Base-by-base conservation (phyloP, 1,284 basidiomycete genomes). In the Moniliella sp. region DNA sequence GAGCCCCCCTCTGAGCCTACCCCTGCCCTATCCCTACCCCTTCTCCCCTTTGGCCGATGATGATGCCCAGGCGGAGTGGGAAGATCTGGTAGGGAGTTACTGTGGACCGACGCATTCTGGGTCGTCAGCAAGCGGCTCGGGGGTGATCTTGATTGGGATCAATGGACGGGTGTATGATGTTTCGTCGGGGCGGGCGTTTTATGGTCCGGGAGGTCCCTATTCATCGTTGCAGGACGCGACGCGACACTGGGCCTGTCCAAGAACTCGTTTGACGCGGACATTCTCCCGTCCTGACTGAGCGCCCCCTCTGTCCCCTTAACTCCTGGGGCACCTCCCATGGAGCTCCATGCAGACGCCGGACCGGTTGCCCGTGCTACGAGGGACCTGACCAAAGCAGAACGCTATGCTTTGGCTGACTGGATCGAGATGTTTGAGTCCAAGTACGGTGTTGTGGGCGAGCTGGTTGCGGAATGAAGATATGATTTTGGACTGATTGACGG, bases 191-290 rank as follows among this genome's bases (percentile, higher is more conserved):
- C 69, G 73, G 48, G 78, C 72, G 54, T 93, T 93, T 63, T 91
- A 93, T 59, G 84, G 84, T 0, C 84, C 84, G 12, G 74, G 82
- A 48, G 84, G 84, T 1, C 82, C 84, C 70, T 93, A 93, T 54
- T 84, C 83, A 18, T 91, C 91, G 63, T 91, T 67, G 83, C 84
- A 2, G 84, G 84, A 2, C 67, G 82, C 32, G 84, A 93, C 63
- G 84, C 84, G 0, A 84, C 79, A 5, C 67, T 83, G 28, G 83
- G 84, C 8, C 88, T 91, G 83, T 84, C 84, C 5, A 91, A 86
- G 62, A 84, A 93, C 64, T 84, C 80, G 3, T 93, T 93, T 47
- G 84, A 86, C 47, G 30, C 40, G 84, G 84, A 84, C 26, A 84
- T 88, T 77, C 67, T 91, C 40, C 86, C 80, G 0, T 71, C 0